Evolutionary conservation across 139 green algal species (phyloP), one percentile per base, ranked within the genome.

Genomic region (Volvox africanus): DNA sequence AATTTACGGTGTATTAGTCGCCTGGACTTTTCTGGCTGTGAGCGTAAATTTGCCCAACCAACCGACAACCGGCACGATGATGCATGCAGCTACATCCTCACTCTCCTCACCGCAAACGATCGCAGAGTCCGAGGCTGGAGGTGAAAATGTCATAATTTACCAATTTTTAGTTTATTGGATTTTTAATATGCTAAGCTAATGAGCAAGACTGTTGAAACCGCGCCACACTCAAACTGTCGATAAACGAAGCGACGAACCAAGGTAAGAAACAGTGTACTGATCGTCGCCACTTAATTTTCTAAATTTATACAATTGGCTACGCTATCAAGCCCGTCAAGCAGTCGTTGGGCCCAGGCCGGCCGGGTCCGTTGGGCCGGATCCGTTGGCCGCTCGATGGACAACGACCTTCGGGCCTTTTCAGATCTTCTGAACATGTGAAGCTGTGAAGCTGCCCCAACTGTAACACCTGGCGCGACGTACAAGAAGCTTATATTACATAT

Each of bases 71-170:
- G 67, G 24, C 67, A 75, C 24, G 67, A 28, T 32, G 67, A 28
- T 32, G 67, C 67, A 28, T 32, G 67, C 22, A 28, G 3, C 6
- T 28, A 75, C 6, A 75, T 32, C 77, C 5, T n/a, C 44, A 14
- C 5, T 55, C 1, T 11, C 2, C 82, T 88, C 6, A 88, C 82
- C 82, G 65, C 82, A 88, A 26, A 88, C 65, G 37, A 88, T 65
- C 2, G 82, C 82, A 36, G 62, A 36, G 12, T 88, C 82, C 22
- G 22, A 28, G 33, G 28, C 24, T 32, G 82, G 65, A 36, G 21
- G 14, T 21, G 18, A 19, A 61, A 16, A 87, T 36, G 50, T 1
- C 80, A 86, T 86, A 73, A 73, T 67, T 67, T 33, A 22, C 32
- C 30, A 33, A 35, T 79, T 2, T 33, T 79, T 79, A 13, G 2